phyloP scores from a whole-genome alignment of 371 early-diverging fungal genomes.

The Funneliformis caledonium region DNA sequence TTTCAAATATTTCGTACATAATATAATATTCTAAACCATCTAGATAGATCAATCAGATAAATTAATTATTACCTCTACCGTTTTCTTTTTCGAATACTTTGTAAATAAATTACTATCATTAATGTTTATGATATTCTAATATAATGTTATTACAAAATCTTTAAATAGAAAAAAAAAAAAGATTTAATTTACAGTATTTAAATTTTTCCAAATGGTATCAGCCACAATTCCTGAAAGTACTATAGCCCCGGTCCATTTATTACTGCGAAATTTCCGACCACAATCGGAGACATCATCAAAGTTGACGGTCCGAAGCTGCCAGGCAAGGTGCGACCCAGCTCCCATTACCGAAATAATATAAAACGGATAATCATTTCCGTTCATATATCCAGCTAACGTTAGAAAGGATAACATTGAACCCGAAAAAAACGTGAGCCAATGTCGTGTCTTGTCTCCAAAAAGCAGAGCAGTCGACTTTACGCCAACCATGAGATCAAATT shows the following conservation, averaged over 20 bases:
- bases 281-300: constrained; percentile 69
- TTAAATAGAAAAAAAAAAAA: neutral
- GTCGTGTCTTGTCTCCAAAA: constrained; percentile 78
- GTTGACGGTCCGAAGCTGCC: constrained; percentile 81
- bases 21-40: neutral
- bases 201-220: constrained; percentile 47
- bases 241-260: constrained; percentile 78
- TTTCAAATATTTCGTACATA: neutral
- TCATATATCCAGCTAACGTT: constrained; percentile 77
- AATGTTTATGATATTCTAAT: neutral
- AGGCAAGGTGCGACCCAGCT: constrained; percentile 75
- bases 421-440: constrained; percentile 77
- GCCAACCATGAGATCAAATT: constrained; percentile 83
- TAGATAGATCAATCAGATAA: neutral
- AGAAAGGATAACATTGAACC: constrained; percentile 69
- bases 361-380: constrained; percentile 76
- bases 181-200: neutral
- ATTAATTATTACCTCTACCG: neutral
- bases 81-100: neutral
- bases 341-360: constrained; percentile 75
- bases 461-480: constrained; percentile 92
- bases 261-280: constrained; percentile 77
- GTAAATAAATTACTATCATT: constrained; percentile 1
- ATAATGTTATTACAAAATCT: neutral
- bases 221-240: constrained; percentile 74